Conservation (phyloP, 2,329 filamentous ascomycete species). For the Chrysoporthe puriensis region DNA sequence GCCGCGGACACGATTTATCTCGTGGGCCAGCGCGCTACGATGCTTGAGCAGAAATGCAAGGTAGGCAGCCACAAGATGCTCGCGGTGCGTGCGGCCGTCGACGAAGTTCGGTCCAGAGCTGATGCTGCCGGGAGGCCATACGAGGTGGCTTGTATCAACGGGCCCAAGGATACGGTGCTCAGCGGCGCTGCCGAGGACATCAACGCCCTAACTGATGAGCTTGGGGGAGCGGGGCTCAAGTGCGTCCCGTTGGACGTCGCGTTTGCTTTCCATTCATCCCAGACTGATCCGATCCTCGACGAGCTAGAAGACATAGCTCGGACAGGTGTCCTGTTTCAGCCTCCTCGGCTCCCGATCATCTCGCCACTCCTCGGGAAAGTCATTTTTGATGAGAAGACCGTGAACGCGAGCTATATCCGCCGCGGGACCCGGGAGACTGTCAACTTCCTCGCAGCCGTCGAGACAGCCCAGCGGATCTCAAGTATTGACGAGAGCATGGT, state of each 20-base stretch:
- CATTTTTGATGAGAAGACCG: conserved; percentile 12
- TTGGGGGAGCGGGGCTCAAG: conserved; percentile 35
- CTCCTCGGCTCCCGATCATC: conserved; percentile 3
- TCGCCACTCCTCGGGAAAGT: conserved; percentile 19
- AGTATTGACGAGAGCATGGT: conserved; percentile 7
- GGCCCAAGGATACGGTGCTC: conserved; percentile 63
- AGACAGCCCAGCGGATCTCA: conserved; percentile 6
- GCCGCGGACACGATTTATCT: conserved; percentile 64
- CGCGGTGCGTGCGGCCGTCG: conserved; percentile 35
- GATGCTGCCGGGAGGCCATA: conserved; percentile 36
- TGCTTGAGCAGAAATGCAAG: conserved; percentile 59
- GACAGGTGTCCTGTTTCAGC: conserved; percentile 31
- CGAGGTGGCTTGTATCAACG: conserved; percentile 65
- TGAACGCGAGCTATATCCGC: conserved; percentile 7
- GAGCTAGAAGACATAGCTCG: conserved; percentile 48
- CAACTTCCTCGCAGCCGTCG: conserved; percentile 59
- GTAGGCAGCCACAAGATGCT: conserved; percentile 41
- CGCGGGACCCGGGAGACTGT: conserved; percentile 59
- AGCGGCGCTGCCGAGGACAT: conserved; percentile 55
- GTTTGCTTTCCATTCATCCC: conserved; percentile 43
- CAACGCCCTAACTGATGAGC: conserved; percentile 32
- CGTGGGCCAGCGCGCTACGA: conserved; percentile 60
- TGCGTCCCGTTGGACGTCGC: conserved; percentile 40
- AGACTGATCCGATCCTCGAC: conserved; percentile 47
- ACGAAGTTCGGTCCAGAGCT: conserved; percentile 31